Evolutionary conservation across 129 eudicot genomes (phyloP), one percentile per base, ranked within the genome.

Genomic region (Pittosporum tobira): DNA sequence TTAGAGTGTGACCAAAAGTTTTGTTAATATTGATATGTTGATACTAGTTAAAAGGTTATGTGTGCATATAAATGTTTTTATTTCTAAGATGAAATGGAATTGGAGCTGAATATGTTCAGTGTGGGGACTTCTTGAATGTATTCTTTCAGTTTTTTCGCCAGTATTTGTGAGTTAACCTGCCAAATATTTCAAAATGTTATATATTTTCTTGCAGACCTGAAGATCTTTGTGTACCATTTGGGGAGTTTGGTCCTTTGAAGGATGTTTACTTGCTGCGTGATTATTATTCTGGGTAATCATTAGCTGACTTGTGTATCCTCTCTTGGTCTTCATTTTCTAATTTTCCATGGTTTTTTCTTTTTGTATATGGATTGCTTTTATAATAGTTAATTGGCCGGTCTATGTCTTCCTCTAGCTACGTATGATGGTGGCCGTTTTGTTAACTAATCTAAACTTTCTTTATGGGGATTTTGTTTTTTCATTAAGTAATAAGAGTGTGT

Each of bases 241-340:
- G 81, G 50, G 83, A 78, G 66, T 81, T 85, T 85, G 82, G 82
- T 56, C 50, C 71, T 46, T 22, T 77, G 69, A 77, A 68, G 75
- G 78, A 77, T 59, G 75, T 84, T 42, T 84, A 84, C 49, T 62
- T 84, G 62, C 94, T 88, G 0, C 65, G 85, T 11, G 94, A 84
- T 34, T 84, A 81, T 51, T 75, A 81, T 75, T 75, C 82, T n/a
- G 94, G 94, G 94, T 84, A 72, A 77, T 71, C 27, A 61, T 36
- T 12, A 6, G 28, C 2, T 37, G 8, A 16, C 23, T 18, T 27
- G 13, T 40, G 12, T 40, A 37, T 29, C 18, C 15, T 8, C 27
- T 6, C 30, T 15, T 23, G n/a, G n/a, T n/a, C 11, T 3, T 20
- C 28, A 13, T 38, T 15, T n/a, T 30, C 13, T 1, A 2, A 15